Base-by-base conservation (phyloP, 176 grass and related monocot species). In the Oryza glaberrima region DNA sequence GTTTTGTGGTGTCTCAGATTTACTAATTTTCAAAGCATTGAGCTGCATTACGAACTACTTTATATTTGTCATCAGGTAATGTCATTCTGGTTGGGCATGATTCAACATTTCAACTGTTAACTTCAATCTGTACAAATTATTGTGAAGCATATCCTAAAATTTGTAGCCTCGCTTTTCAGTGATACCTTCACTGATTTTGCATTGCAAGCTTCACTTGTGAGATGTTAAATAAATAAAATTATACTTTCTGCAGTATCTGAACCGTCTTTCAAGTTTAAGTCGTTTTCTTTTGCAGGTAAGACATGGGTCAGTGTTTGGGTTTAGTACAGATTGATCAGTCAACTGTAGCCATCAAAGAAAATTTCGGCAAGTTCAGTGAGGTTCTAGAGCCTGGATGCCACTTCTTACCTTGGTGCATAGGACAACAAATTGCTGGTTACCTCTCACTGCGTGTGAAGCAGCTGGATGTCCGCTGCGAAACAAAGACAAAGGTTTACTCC, bases 381-480 rank as follows among this genome's bases (percentile, higher is more conserved):
- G 72, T 94, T 25, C 88, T 97, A n/a, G 92, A 97, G 67, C 94
- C 94, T 48, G 94, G 94, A 10, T 94, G 82, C 85, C 89, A 97
- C 72, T 84, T 79, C 75, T 51, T 94, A 40, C 94, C 94, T n/a
- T 94, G 94, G 94, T 97, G 92, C 76, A 36, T 97, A 77, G 92
- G 94, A 35, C 70, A 84, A 20, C 75, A 66, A 52, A 47, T 94
- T 81, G 85, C 88, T 77, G 92, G 88, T 35, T 94, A 94, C 75
- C 94, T 97, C 58, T 88, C 85, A 44, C 66, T 97, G 54, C 87
- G 90, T 69, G 84, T 94, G 79, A 81, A 84, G 52, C 94, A 92
- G 77, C 92, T 97, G 13, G 90, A 97, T 72, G 90, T 97, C 23
- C 89, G 85, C 44, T 94, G 94, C 43, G 90, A 94, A 77, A 97